These are phyloP conservation scores for Phytophthora agathidicida DNA, from an alignment of 352 stramenopile species.

Conservation along the genomic window DNA sequence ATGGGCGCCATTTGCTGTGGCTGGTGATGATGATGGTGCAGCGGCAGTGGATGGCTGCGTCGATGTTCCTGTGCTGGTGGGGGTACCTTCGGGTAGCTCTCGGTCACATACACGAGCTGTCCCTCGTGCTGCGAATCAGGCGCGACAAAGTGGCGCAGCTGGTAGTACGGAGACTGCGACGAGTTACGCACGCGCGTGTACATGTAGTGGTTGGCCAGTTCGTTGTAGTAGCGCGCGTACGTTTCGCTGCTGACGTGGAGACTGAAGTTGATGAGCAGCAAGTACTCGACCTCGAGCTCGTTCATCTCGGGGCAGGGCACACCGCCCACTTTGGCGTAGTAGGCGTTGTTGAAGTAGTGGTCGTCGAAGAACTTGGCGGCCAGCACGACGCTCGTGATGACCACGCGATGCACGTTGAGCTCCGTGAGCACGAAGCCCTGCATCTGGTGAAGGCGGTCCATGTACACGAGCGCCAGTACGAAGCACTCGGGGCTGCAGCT, in stretches of 20 bases:
- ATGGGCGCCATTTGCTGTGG: conserved; percentile 25
- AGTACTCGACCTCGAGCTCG: conserved; percentile 97
- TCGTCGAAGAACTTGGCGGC: conserved; percentile 99
- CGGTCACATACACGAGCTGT: conserved; percentile 81
- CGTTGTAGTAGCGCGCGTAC: conserved; percentile 93
- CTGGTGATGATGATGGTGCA: conserved; percentile 41
- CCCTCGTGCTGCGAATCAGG: conserved; percentile 67
- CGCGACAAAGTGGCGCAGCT: conserved; percentile 73
- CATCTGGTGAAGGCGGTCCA: conserved; percentile 97
- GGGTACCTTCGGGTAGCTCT: conserved; percentile 51
- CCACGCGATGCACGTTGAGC: conserved; percentile 97
- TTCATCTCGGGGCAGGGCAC: conserved; percentile 96
- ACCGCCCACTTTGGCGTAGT: conserved; percentile 98
- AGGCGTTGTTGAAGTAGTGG: conserved; percentile 99
- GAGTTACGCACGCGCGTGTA: conserved; percentile 62
- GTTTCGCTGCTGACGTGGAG: conserved; percentile 93
- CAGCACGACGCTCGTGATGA: conserved; percentile 98
- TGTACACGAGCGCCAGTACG: conserved; percentile 98
- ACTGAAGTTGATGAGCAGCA: conserved; percentile 98
- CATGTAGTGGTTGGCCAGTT: conserved; percentile 88
- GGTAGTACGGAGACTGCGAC: conserved; percentile 44
- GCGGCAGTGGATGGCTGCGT: conserved; percentile 35
- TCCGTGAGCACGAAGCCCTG: conserved; percentile 97
- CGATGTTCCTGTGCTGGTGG: conserved; percentile 28
- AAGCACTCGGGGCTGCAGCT: conserved; percentile 99